phyloP scores from a whole-genome alignment of 2,329 filamentous ascomycete species.

The Fusarium duplospermum region DNA sequence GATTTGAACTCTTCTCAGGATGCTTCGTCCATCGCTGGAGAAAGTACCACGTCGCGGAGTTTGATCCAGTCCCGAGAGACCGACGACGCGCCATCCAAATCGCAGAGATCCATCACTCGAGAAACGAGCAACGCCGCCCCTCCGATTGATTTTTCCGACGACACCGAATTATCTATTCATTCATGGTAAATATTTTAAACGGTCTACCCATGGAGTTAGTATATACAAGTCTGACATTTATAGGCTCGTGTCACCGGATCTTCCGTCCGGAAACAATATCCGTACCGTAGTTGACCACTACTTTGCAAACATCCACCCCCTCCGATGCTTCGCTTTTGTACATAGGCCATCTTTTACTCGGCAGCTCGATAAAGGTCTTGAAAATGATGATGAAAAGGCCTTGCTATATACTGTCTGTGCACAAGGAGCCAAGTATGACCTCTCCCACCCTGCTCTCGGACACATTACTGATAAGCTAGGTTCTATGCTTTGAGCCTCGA shows the following conservation, averaged over 20 bases:
- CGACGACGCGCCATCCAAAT: conserved; percentile 26
- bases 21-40: conserved; percentile 31
- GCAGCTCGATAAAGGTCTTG: conserved; percentile 52
- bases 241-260: conserved; percentile 50
- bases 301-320: conserved; percentile 54
- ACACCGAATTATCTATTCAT: conserved; percentile 43
- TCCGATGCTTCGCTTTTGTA: conserved; percentile 55
- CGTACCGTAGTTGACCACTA: conserved; percentile 53
- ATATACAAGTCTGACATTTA: conserved; percentile 5
- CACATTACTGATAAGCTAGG: conserved; percentile 37
- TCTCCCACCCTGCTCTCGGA: neutral
- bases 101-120: conserved; percentile 36
- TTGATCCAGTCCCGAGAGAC: conserved; percentile 42
- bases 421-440: conserved; percentile 52
- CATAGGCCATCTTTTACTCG: conserved; percentile 54
- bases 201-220: neutral
- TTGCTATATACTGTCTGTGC: conserved; percentile 53
- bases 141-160: conserved; percentile 41
- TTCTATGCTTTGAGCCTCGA: conserved; percentile 49
- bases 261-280: conserved; percentile 50
- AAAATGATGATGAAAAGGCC: conserved; percentile 51
- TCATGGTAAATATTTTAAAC: conserved; percentile 32
- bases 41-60: conserved; percentile 38
- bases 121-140: conserved; percentile 37
- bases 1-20: conserved; percentile 33